Evolutionary conservation across 345 rosid genomes (phyloP).

Genomic region (Pistacia vera): DNA sequence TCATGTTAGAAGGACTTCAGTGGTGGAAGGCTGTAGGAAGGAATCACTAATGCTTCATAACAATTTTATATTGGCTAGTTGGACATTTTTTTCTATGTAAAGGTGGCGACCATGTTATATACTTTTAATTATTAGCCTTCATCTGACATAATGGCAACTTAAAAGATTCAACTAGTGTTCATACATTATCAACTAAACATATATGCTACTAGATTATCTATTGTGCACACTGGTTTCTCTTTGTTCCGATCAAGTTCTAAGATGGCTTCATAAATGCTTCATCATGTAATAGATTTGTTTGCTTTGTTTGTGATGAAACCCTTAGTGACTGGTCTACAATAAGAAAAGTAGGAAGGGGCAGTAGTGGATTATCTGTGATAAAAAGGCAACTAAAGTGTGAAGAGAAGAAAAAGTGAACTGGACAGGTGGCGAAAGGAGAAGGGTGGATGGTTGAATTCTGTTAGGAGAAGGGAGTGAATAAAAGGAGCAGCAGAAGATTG

Average conservation of each 20-base stretch:
- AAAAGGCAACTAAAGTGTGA: no score
- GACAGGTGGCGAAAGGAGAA: no score
- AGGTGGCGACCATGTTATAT: not conserved
- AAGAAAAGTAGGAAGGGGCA: no score
- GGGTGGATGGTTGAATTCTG: no score
- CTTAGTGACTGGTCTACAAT: no score
- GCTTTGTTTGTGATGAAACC: not conserved
- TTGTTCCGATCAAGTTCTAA: not conserved
- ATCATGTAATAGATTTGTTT: no score
- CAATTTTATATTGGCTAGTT: not conserved
- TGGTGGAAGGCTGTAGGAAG: not conserved
- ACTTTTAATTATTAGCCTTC: not conserved
- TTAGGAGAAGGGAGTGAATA: no score
- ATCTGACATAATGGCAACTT: not conserved
- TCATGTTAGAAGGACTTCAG: not conserved
- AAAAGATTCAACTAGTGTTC: not conserved
- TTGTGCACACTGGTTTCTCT: not conserved
- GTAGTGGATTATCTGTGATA: no score
- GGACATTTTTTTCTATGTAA: not conserved
- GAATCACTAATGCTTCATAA: not conserved
- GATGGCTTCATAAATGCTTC: not conserved
- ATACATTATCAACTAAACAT: not conserved
- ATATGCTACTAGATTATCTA: not conserved
- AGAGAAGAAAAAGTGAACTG: no score
- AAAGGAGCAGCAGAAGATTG: no score